A percentile compares a stretch with the other conserved stretches of the same genome.
These are phyloP conservation scores for Podospora tetraspora DNA, from an alignment of 495 filamentous ascomycete species.

Conservation along the genomic window DNA sequence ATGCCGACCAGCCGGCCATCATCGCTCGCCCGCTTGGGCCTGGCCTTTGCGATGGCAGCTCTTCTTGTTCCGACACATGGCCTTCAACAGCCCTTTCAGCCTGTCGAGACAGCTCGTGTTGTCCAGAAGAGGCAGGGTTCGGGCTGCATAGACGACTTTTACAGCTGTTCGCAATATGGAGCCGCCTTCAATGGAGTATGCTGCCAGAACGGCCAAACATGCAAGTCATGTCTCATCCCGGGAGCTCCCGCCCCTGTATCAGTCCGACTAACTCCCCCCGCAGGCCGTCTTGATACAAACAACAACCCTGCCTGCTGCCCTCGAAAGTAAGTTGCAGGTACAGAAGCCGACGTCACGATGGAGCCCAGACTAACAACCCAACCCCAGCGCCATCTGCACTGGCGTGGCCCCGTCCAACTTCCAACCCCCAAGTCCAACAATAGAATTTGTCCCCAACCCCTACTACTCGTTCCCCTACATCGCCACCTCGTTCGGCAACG, in stretches of 20 bases:
- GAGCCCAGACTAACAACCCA: background rate
- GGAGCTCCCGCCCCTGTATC: background rate
- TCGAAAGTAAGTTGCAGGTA: constrained; percentile 29
- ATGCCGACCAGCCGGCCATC: background rate
- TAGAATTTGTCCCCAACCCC: constrained; percentile 44
- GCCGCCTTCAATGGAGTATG: constrained; percentile 37
- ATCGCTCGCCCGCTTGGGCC: background rate
- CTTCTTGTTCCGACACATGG: constrained; percentile 7
- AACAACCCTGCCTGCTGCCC: constrained; percentile 45
- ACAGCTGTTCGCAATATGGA: constrained; percentile 39
- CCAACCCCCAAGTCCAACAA: constrained; percentile 35
- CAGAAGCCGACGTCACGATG: background rate
- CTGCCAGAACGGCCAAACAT: constrained; percentile 42
- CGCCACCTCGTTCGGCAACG: constrained; percentile 59
- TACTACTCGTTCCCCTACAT: constrained; percentile 65
- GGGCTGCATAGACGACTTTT: constrained; percentile 35
- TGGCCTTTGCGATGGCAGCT: background rate
- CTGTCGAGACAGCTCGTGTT: constrained; percentile 25
- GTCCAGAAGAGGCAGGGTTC: constrained; percentile 23
- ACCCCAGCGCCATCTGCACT: constrained; percentile 40
- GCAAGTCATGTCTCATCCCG: constrained; percentile 12
- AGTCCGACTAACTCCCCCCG: background rate
- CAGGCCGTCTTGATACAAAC: constrained; percentile 32
- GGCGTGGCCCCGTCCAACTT: constrained; percentile 44
- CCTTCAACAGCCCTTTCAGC: constrained; percentile 26